phyloP scores from a whole-genome alignment of 352 stramenopile species.

The Phytophthora hybrid region DNA sequence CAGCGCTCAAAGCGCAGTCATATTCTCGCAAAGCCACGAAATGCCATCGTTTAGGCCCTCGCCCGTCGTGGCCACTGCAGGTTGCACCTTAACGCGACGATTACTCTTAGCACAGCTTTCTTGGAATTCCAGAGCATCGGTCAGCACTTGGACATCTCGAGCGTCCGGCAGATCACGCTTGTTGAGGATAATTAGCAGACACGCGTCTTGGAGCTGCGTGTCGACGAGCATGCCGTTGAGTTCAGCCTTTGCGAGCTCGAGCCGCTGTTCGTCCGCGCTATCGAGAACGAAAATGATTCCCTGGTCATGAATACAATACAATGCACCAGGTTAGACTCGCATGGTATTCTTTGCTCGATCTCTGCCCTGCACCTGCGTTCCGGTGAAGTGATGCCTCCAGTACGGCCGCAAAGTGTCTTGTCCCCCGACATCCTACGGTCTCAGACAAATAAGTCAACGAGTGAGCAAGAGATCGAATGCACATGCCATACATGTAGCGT shows the following conservation, averaged over 20 bases:
- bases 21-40: constrained; percentile 82
- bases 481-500: neutral
- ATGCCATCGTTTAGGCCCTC: constrained; percentile 80
- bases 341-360: neutral
- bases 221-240: constrained; percentile 76
- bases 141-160: constrained; percentile 62
- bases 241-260: constrained; percentile 79
- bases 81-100: constrained; percentile 69
- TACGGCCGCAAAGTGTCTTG: constrained; percentile 84
- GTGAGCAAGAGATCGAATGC: neutral
- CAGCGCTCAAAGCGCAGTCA: constrained; percentile 62
- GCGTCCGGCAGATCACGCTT: constrained; percentile 74
- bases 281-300: constrained; percentile 89
- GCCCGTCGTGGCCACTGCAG: constrained; percentile 79
- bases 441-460: neutral
- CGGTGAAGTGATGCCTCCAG: constrained; percentile 88
- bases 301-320: constrained; percentile 28
- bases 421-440: constrained; percentile 73
- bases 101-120: constrained; percentile 54
- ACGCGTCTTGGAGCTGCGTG: constrained; percentile 72
- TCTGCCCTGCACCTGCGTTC: constrained; percentile 62
- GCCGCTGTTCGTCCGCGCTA: constrained; percentile 67
- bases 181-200: constrained; percentile 79
- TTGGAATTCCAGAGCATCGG: constrained; percentile 58
- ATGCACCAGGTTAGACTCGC: neutral